phyloP scores from a whole-genome alignment of 2,329 filamentous ascomycete species.

The Colletotrichum somersetense region DNA sequence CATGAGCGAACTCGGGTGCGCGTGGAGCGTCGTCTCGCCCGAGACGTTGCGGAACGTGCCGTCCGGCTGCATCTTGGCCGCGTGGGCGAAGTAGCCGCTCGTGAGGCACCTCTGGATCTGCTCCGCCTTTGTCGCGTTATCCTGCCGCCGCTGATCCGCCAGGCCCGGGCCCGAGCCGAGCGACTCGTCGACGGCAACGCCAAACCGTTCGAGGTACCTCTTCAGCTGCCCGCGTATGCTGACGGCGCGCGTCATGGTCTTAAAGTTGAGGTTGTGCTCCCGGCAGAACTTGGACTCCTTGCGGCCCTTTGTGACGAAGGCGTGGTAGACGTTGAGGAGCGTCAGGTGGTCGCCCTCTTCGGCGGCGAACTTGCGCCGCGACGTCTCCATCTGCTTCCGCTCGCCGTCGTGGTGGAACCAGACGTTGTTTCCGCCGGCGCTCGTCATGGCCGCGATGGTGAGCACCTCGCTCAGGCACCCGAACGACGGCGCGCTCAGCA shows the following conservation, averaged over 20 bases:
- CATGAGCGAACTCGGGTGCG: slow-evolving; percentile 92
- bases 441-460: slow-evolving; percentile 94
- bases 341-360: slow-evolving; percentile 96
- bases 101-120: slow-evolving; percentile 88
- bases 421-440: slow-evolving; percentile 80
- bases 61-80: slow-evolving; percentile 92
- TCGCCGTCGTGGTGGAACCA: slow-evolving; percentile 87
- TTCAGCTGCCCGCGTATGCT: slow-evolving; percentile 89
- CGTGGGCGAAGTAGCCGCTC: slow-evolving; percentile 92
- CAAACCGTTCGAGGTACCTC: slow-evolving; percentile 88
- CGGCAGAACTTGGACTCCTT: slow-evolving; percentile 90
- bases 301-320: slow-evolving; percentile 85
- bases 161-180: slow-evolving; percentile 47
- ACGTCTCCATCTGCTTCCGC: slow-evolving; percentile 79
- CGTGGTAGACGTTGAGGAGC: slow-evolving; percentile 91
- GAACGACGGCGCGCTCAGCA: slow-evolving; percentile 81
- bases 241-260: slow-evolving; percentile 83
- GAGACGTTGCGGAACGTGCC: slow-evolving; percentile 90
- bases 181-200: slow-evolving; percentile 76
- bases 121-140: slow-evolving; percentile 66
- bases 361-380: slow-evolving; percentile 85
- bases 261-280: slow-evolving; percentile 89
- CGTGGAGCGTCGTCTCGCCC: slow-evolving; percentile 81
- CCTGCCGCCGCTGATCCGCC: slow-evolving; percentile 44
- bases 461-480: slow-evolving; percentile 87